These are phyloP conservation scores for Rhodotorula graminis DNA, from an alignment of 768 basidiomycete species.

Conservation along the genomic window DNA sequence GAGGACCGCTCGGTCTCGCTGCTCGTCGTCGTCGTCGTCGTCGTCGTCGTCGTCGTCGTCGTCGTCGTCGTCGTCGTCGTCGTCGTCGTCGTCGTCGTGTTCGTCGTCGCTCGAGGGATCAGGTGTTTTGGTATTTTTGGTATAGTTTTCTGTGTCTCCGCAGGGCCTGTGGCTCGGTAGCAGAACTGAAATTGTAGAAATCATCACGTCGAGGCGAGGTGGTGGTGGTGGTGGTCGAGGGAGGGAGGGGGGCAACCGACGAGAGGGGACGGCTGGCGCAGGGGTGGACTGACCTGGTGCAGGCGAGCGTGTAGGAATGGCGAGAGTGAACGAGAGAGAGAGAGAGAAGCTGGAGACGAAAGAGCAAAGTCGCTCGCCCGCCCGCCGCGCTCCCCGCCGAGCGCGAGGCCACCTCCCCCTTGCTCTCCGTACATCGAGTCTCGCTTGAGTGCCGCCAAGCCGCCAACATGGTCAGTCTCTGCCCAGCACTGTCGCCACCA, in stretches of 20 bases:
- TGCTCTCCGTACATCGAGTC: constrained; percentile 2
- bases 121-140: constrained; percentile 21
- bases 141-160: constrained; percentile 17
- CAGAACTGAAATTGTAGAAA: constrained; percentile 33
- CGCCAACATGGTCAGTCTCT: constrained; percentile 24
- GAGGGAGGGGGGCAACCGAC: too few species aligned
- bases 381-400: neutral
- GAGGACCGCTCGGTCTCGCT: too few species aligned
- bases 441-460: constrained; percentile 17
- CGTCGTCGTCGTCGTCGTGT: too few species aligned
- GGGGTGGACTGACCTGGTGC: too few species aligned
- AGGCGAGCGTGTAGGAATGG: too few species aligned
- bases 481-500: neutral
- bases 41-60: too few species aligned
- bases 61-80: too few species aligned
- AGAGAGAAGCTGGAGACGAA: neutral
- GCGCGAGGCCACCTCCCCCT: neutral
- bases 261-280: too few species aligned
- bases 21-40: too few species aligned
- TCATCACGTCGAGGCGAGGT: constrained; percentile 8
- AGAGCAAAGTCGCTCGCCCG: neutral
- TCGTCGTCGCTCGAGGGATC: too few species aligned
- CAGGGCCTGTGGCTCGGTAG: constrained; percentile 8
- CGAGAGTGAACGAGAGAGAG: too few species aligned
- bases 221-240: neutral